phyloP scores from a whole-genome alignment of 495 filamentous ascomycete species.

The Talaromyces wortmannii region DNA sequence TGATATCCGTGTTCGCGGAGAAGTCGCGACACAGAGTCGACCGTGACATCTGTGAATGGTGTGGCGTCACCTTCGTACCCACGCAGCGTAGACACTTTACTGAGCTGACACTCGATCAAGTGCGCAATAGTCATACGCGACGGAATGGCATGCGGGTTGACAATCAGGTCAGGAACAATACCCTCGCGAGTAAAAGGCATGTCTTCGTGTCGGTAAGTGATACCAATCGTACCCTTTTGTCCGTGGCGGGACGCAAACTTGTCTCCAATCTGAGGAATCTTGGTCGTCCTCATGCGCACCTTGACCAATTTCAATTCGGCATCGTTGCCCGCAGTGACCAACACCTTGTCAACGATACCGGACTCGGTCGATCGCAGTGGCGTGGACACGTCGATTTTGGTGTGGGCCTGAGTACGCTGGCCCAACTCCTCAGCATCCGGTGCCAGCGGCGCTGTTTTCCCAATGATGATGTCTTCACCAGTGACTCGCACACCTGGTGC shows the following conservation, averaged over 20 bases:
- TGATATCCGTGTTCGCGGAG: conserved; percentile 94
- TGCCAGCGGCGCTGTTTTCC: conserved; percentile 91
- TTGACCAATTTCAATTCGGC: conserved; percentile 91
- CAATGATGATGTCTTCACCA: conserved; percentile 98
- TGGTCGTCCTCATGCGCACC: conserved; percentile 93
- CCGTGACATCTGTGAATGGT: conserved; percentile 96
- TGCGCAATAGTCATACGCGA: conserved; percentile 99
- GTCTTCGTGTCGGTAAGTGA: conserved; percentile 94
- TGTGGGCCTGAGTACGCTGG: conserved; percentile 79
- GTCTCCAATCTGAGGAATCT: conserved; percentile 97
- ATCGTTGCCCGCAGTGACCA: conserved; percentile 80
- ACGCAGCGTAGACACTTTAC: conserved; percentile 85
- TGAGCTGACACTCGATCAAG: conserved; percentile 97
- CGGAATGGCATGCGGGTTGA: conserved; percentile 99
- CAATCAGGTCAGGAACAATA: conserved; percentile 89
- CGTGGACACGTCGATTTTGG: conserved; percentile 91
- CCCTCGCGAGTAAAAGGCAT: conserved; percentile 97
- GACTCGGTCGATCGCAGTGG: conserved; percentile 91
- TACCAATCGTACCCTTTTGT: conserved; percentile 98
- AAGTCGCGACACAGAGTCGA: conserved; percentile 83
- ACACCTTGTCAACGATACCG: conserved; percentile 89
- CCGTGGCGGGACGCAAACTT: conserved; percentile 99
- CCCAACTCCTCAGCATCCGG: conserved; percentile 92
- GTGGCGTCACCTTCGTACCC: conserved; percentile 96
- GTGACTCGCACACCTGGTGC: conserved; percentile 89